Evolutionary conservation across 2,329 filamentous ascomycete genomes (phyloP), one percentile per base, ranked within the genome.

Genomic region (Hymenoscyphus scutula): DNA sequence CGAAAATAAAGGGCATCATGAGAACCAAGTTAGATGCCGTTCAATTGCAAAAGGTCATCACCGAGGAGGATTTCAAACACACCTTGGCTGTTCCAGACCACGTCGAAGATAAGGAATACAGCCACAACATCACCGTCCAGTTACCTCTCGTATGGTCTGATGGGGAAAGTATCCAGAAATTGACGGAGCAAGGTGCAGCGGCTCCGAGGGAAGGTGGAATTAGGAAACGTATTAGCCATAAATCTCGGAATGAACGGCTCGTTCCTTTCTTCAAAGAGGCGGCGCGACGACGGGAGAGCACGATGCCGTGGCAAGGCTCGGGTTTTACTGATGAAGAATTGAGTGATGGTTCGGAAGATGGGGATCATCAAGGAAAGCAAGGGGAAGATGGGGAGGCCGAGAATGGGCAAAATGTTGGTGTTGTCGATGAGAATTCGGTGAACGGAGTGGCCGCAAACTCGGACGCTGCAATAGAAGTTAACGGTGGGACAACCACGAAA

Each of bases 1-100:
- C 88, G 53, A 97, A 97, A 73, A 87, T 89, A 53, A 92, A 93
- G 70, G 87, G 89, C 2, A 88, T 96, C 67, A 93, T 97, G 88
- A 91, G 92, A 73, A 87, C 88, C 56, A 97, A 96, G 77, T 87
- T 97, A 71, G 81, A 87, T 11, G 83, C 84, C 0, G 83, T 92
- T 55, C 81, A 86, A 23, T 83, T 84, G 54, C 79, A 81, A 8
- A 79, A 83, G 29, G 76, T 77, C 17, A 75, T 87, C 0, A 78
- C 77, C 3, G 79, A 82, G 53, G 74, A 76, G 19, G 80, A 81
- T 48, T 81, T 83, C 62, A 76, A 76, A 23, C 74, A 75, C 13
- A 76, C 80, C 7, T 71, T 83, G 48, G 63, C 74, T 66, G 51
- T 76, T 72, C 68, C 75, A 37, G 66, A 79, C 61, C 34, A 63